Evolutionary conservation across 352 stramenopile genomes (phyloP).

Genomic region (Globisporangium yorkense): DNA sequence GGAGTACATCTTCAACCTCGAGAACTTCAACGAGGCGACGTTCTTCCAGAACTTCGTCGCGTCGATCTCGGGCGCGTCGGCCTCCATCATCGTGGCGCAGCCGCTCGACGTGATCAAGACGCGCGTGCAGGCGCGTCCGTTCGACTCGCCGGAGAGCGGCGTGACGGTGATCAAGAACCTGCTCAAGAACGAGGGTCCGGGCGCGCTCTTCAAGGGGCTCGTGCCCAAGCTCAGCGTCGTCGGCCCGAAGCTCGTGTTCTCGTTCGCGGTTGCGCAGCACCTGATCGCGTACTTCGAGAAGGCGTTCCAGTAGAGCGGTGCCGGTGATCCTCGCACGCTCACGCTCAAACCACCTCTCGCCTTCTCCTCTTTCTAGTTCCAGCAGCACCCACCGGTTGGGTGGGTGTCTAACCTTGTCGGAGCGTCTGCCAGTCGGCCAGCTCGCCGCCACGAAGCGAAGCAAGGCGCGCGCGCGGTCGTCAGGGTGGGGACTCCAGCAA

Average conservation of each 20-base stretch:
- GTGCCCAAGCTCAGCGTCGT: conserved; percentile 94
- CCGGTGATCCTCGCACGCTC: too few species aligned
- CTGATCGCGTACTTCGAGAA: conserved; percentile 94
- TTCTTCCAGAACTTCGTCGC: conserved; percentile 92
- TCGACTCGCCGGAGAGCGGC: conserved; percentile 92
- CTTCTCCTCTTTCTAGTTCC: not conserved
- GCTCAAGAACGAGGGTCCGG: conserved; percentile 88
- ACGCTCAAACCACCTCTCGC: not conserved
- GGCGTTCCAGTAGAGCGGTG: conserved; percentile 29
- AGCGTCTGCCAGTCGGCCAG: not conserved
- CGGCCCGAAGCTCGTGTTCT: conserved; percentile 95
- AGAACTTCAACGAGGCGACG: conserved; percentile 87
- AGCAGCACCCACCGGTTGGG: conserved; percentile 13
- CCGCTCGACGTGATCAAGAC: conserved; percentile 96
- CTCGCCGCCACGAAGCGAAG: not conserved
- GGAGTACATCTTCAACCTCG: conserved; percentile 89
- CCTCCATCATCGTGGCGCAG: conserved; percentile 88
- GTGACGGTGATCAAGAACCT: conserved; percentile 89
- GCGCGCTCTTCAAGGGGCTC: conserved; percentile 94
- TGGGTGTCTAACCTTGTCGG: conserved; percentile 15
- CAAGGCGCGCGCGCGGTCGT: not conserved
- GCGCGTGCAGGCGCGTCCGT: conserved; percentile 90
- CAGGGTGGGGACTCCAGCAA: not conserved
- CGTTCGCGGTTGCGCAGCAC: conserved; percentile 93
- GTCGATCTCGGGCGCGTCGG: conserved; percentile 73